These are phyloP conservation scores for Pichia cabralensis DNA, from an alignment of 805 yeast genomes.

Conservation along the genomic window DNA sequence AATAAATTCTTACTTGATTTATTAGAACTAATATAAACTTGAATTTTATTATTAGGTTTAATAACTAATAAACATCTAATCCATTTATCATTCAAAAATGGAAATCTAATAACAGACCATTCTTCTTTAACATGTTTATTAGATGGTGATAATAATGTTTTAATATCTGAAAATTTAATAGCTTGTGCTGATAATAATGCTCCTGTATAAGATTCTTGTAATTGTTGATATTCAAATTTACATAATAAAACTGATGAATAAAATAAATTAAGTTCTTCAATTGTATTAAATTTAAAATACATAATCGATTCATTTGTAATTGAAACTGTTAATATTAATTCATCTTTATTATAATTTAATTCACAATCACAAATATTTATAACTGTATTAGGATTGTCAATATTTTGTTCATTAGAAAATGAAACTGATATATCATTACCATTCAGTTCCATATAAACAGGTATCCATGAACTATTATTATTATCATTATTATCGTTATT, in stretches of 20 bases:
- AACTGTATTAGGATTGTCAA: slow-evolving; percentile 32
- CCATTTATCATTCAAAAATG: slow-evolving; percentile 51
- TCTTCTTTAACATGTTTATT: slow-evolving; percentile 40
- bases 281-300: slow-evolving; percentile 17
- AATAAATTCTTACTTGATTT: slow-evolving; percentile 41
- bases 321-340: slow-evolving; percentile 10
- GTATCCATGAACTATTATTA: slow-evolving; percentile 14
- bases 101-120: slow-evolving; percentile 55
- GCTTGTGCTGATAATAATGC: slow-evolving; percentile 52
- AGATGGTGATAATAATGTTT: slow-evolving; percentile 44
- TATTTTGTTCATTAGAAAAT: no score
- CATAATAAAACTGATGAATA: slow-evolving; percentile 41
- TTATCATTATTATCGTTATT: no score
- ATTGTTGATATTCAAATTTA: slow-evolving; percentile 45
- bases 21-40: slow-evolving; percentile 41
- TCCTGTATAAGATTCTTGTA: slow-evolving; percentile 58
- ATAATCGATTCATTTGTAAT: slow-evolving; percentile 20
- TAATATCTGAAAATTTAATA: slow-evolving; percentile 44
- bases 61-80: slow-evolving; percentile 42
- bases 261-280: slow-evolving; percentile 21
- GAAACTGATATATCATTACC: slow-evolving; percentile 48
- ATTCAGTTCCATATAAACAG: slow-evolving; percentile 24
- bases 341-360: slow-evolving; percentile 10
- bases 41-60: slow-evolving; percentile 38
- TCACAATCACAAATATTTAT: slow-evolving; percentile 41